A percentile compares a stretch with the other conserved stretches of the same genome.
Conservation (phyloP, 2,329 filamentous ascomycete genomes). For the Pseudocercospora ulei region DNA sequence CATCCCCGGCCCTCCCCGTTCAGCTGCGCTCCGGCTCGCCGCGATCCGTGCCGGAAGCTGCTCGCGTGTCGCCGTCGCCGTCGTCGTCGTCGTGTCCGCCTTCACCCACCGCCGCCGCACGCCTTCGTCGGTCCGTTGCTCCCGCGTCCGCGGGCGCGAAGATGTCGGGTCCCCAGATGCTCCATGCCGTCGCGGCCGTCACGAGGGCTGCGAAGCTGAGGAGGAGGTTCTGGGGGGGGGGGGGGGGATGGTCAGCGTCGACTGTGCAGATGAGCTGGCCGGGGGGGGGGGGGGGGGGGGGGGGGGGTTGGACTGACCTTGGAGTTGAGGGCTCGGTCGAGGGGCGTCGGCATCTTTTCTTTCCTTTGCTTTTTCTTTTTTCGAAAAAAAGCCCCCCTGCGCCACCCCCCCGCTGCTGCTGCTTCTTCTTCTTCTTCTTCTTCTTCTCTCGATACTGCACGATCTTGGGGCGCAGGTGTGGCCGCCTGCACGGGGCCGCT, state of each 20-base stretch:
- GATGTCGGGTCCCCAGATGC: conserved; percentile 75
- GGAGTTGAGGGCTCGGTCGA: conserved; percentile 42
- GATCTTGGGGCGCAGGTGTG: conserved; percentile 1
- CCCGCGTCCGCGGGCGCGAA: too few species aligned
- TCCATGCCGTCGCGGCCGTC: conserved; percentile 69
- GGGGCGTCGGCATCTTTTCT: conserved; percentile 43
- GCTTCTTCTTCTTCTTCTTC: too few species aligned
- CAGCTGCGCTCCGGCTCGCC: too few species aligned
- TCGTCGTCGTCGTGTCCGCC: too few species aligned
- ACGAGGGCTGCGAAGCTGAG: conserved; percentile 72
- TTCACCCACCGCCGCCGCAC: too few species aligned
- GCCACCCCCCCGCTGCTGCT: too few species aligned
- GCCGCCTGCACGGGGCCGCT: neutral
- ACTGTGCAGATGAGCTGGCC: neutral
- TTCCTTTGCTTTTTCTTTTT: too few species aligned
- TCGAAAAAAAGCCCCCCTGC: too few species aligned
- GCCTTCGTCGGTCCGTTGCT: too few species aligned
- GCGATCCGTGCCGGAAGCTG: too few species aligned
- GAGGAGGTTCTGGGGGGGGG: conserved; percentile 30
- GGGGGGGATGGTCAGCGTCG: neutral
- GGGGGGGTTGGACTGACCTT: conserved; percentile 31
- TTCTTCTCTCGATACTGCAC: neutral
- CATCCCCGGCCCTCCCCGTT: too few species aligned
- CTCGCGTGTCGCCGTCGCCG: too few species aligned
- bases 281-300: neutral